These are phyloP conservation scores for Sporobolomyces roseus DNA, from an alignment of 768 basidiomycete genomes.

Conservation along the genomic window DNA sequence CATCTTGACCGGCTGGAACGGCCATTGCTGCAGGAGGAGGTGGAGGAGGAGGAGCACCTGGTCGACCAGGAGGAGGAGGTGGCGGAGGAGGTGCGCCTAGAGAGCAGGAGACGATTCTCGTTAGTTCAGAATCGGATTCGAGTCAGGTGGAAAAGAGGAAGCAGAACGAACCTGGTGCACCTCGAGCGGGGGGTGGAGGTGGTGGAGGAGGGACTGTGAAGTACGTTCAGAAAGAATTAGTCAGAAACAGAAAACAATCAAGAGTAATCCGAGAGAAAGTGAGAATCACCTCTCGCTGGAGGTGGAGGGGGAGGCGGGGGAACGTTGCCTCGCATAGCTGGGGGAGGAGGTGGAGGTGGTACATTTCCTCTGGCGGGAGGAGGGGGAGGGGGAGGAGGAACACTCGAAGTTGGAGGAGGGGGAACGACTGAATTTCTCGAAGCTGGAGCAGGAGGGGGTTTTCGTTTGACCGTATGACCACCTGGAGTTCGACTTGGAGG, in stretches of 20 bases:
- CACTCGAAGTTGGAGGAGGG: constrained; percentile 32
- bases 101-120: not conserved
- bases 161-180: not conserved
- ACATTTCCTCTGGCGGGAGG: constrained; percentile 31
- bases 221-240: not conserved
- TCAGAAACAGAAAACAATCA: not conserved
- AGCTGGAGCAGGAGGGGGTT: constrained; percentile 34
- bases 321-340: constrained; percentile 25
- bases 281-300: constrained; percentile 39
- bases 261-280: not conserved
- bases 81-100: constrained; percentile 22
- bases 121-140: not conserved
- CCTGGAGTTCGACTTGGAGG: constrained; percentile 35
- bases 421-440: constrained; percentile 41
- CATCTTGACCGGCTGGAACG: constrained; percentile 52
- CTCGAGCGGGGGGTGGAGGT: constrained; percentile 15
- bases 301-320: constrained; percentile 42
- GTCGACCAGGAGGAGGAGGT: constrained; percentile 45
- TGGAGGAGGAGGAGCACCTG: constrained; percentile 33
- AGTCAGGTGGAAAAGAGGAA: not conserved
- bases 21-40: constrained; percentile 1
- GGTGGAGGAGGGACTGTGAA: constrained; percentile 22
- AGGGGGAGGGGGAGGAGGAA: constrained; percentile 44
- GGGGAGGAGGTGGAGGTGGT: constrained; percentile 44
- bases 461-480: constrained; percentile 22